Percentiles rank a stretch among this genome's conserved stretches.
phyloP scores from a whole-genome alignment of 352 stramenopile genomes.

The Phytophthora ramorum region DNA sequence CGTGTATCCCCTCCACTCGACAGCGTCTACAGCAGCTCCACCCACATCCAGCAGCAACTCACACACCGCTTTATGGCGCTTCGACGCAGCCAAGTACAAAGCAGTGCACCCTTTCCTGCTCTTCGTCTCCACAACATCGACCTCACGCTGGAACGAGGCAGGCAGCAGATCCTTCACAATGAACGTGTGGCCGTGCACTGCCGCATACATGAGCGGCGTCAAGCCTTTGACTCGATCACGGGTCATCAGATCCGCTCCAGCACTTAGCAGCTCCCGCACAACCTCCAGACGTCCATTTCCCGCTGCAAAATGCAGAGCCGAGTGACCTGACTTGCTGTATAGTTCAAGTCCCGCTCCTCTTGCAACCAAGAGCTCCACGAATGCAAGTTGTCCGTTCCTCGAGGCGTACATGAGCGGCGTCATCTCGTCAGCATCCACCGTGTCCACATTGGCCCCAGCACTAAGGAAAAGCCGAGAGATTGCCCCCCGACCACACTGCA shows the following conservation, averaged over 20 bases:
- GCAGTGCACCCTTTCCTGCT: conserved; percentile 27
- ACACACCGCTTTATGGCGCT: conserved; percentile 27
- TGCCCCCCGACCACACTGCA: conserved; percentile 23
- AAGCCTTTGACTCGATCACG: conserved; percentile 23
- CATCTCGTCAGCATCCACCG: conserved; percentile 23
- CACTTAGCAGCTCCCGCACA: conserved; percentile 24
- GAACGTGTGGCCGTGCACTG: conserved; percentile 22
- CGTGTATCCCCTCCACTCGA: conserved; percentile 30
- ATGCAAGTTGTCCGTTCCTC: conserved; percentile 26
- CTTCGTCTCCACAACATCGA: conserved; percentile 27
- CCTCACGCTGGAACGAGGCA: conserved; percentile 7
- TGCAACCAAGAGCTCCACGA: conserved; percentile 26
- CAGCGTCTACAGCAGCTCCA: conserved; percentile 25
- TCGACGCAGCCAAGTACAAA: conserved; percentile 29
- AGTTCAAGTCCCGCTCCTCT: conserved; percentile 19
- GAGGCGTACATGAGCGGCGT: conserved; percentile 35
- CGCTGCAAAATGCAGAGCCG: conserved; percentile 30
- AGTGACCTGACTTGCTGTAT: conserved; percentile 14
- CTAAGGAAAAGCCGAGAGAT: conserved; percentile 20
- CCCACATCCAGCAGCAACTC: conserved; percentile 33
- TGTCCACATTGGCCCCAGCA: conserved; percentile 22
- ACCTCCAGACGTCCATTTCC: conserved; percentile 29
- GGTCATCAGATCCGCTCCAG: conserved; percentile 21
- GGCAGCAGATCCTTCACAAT: conserved; percentile 33
- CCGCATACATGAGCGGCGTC: conserved; percentile 36